A percentile compares a stretch with the other conserved stretches of the same genome.
Conservation (phyloP, 352 stramenopile species). For the Globisporangium paroecandrum region DNA sequence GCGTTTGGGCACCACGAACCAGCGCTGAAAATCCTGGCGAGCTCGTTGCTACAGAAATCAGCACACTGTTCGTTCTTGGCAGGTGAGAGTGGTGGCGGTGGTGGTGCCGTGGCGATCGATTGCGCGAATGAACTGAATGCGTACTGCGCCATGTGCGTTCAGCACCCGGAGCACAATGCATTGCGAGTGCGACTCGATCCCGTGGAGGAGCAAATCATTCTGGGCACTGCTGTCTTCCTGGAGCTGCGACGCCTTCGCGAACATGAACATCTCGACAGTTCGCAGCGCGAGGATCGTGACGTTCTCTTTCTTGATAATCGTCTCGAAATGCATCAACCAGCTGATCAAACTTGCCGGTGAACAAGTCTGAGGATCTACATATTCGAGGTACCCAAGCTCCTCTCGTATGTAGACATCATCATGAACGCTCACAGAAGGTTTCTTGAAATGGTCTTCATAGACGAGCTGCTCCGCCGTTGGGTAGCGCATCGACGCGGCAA, state of each 20-base stretch:
- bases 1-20: conserved; percentile 35
- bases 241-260: not conserved
- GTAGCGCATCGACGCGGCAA: not conserved
- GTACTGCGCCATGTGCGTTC: conserved; percentile 7
- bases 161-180: conserved; percentile 16
- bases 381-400: not conserved
- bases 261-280: not conserved
- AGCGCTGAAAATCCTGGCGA: conserved; percentile 31
- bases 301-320: not conserved
- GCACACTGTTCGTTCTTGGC: conserved; percentile 29
- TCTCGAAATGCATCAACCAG: not conserved
- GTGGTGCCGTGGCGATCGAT: conserved; percentile 11
- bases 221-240: conserved; percentile 1
- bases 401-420: not conserved
- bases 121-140: conserved; percentile 20
- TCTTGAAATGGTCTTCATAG: not conserved
- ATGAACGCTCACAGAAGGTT: not conserved
- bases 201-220: conserved; percentile 13
- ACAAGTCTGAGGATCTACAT: not conserved
- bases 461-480: not conserved
- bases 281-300: not conserved
- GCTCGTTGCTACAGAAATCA: conserved; percentile 22
- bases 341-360: not conserved
- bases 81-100: too few species aligned
- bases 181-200: conserved; percentile 20